A percentile compares a stretch with the other conserved stretches of the same genome.
phyloP scores from a whole-genome alignment of 2,329 filamentous ascomycete genomes.

The Scopulariopsis brevicaulis region DNA sequence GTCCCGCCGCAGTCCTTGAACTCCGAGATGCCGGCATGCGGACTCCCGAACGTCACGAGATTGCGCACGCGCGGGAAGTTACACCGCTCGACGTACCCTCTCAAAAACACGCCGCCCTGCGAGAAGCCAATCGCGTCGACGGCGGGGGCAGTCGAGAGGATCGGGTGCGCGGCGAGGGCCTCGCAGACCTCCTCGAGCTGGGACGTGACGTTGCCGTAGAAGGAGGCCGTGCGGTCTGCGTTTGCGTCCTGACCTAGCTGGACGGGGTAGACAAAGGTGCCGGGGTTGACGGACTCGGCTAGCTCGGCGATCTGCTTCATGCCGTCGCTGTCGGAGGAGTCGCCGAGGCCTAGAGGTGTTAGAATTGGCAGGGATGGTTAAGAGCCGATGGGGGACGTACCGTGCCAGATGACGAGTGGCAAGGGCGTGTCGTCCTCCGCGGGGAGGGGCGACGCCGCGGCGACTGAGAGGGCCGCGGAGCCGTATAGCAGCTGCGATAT shows the following conservation, averaged over 20 bases:
- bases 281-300: conserved; percentile 62
- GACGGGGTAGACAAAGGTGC: conserved; percentile 75
- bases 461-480: conserved; percentile 15
- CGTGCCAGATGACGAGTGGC: conserved; percentile 93
- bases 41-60: conserved; percentile 79
- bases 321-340: conserved; percentile 66
- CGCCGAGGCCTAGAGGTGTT: conserved; percentile 39
- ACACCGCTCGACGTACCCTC: conserved; percentile 81
- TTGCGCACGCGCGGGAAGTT: conserved; percentile 63
- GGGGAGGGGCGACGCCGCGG: conserved; percentile 17
- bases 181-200: conserved; percentile 70
- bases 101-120: conserved; percentile 92
- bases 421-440: conserved; percentile 54
- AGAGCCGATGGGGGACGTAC: conserved; percentile 12
- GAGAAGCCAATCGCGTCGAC: conserved; percentile 91
- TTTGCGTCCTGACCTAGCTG: conserved; percentile 54
- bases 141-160: conserved; percentile 70
- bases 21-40: conserved; percentile 83
- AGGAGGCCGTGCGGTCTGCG: conserved; percentile 71
- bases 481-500: conserved; percentile 2
- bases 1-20: conserved; percentile 62
- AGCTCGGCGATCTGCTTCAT: conserved; percentile 61
- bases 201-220: conserved; percentile 77
- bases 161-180: conserved; percentile 63
- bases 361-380: not conserved